phyloP scores from a whole-genome alignment of 2,329 filamentous ascomycete genomes.

The Hymenoscyphus occultus region DNA sequence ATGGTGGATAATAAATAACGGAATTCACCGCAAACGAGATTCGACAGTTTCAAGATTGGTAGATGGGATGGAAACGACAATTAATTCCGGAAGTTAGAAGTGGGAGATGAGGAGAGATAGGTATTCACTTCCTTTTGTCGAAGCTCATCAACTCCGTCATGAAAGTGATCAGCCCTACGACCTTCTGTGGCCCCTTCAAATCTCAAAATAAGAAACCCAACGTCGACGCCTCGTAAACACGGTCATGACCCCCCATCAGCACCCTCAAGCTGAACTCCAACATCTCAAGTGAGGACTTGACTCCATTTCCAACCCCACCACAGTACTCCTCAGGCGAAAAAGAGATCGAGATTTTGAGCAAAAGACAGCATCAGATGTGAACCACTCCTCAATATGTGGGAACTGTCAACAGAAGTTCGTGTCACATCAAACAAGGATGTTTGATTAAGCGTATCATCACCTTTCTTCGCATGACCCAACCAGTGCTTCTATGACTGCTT shows the following conservation, averaged over 20 bases:
- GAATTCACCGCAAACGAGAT: conserved; percentile 2
- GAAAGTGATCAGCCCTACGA: not conserved
- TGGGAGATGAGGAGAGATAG: not conserved
- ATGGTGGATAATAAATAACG: not conserved
- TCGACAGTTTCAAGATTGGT: not conserved
- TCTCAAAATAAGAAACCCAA: not conserved
- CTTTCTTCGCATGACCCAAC: conserved; percentile 3
- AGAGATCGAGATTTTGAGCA: too few relatives aligned
- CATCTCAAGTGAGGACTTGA: not conserved
- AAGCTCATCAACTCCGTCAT: not conserved
- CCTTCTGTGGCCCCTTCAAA: not conserved
- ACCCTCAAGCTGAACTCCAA: not conserved
- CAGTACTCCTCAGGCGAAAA: not conserved
- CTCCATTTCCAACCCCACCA: not conserved
- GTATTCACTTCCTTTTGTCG: not conserved
- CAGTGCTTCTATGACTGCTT: not conserved
- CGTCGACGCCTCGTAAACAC: not conserved
- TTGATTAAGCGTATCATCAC: not conserved
- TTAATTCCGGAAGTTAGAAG: not conserved
- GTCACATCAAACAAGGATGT: not conserved
- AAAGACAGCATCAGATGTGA: not conserved
- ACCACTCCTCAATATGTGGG: not conserved
- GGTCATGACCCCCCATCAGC: not conserved
- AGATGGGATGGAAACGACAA: not conserved
- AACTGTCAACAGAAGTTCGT: not conserved